Percentiles rank a stretch among this genome's conserved stretches.
These are phyloP conservation scores for Spathaspora sp. DNA, from an alignment of 1,139 yeast species.

Conservation along the genomic window DNA sequence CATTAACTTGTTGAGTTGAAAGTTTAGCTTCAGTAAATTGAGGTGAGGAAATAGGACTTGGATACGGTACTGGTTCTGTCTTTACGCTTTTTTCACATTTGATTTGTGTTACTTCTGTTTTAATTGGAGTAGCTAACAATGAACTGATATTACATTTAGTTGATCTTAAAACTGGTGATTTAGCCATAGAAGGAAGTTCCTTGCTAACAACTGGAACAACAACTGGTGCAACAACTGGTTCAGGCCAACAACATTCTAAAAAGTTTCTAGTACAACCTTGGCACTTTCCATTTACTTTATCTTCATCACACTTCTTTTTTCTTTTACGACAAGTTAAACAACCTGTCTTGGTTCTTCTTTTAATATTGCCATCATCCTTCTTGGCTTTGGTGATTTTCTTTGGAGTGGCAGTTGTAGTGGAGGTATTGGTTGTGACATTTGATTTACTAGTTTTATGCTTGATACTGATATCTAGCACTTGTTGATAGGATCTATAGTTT, in stretches of 20 bases:
- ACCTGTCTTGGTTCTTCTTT: constrained; percentile 43
- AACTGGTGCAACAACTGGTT: constrained; percentile 4
- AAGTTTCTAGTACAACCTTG: constrained; percentile 50
- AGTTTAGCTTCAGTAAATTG: constrained; percentile 12
- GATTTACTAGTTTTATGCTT: constrained; percentile 18
- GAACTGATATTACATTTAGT: constrained; percentile 16
- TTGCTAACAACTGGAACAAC: neutral
- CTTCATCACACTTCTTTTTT: constrained; percentile 50
- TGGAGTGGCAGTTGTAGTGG: constrained; percentile 12
- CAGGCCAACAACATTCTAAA: constrained; percentile 49
- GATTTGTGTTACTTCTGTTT: constrained; percentile 3
- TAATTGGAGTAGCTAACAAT: constrained; percentile 11
- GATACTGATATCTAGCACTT: constrained; percentile 37
- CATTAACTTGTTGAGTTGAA: constrained; percentile 15
- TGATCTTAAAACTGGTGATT: constrained; percentile 11
- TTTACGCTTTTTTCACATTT: neutral
- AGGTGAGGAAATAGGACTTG: constrained; percentile 25
- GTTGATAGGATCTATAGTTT: constrained; percentile 42
- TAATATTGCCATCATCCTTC: constrained; percentile 16
- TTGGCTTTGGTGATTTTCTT: constrained; percentile 20
- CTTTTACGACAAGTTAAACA: constrained; percentile 47
- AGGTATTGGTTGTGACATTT: constrained; percentile 11
- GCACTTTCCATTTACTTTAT: constrained; percentile 44
- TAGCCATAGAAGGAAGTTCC: constrained; percentile 3
- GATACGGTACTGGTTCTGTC: constrained; percentile 16